Evolutionary conservation across 768 basidiomycete genomes (phyloP), one percentile per base, ranked within the genome.

Genomic region (Glaciozyma martinii): DNA sequence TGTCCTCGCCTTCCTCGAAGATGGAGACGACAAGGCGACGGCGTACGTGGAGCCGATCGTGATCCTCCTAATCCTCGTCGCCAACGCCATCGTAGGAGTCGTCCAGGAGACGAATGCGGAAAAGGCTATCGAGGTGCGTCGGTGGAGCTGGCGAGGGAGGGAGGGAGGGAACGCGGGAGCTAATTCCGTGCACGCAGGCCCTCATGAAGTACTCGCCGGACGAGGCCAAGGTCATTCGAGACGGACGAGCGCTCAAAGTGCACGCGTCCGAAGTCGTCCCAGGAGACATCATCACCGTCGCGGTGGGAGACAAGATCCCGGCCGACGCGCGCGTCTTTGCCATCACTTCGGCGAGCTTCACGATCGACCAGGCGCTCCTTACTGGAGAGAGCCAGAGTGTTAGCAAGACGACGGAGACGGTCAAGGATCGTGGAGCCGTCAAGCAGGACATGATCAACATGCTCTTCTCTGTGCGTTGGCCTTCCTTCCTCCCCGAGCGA

Each of bases 391-490:
- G 88, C 71, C 81, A 81, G 64, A 90, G 89, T 69, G 93, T 97
- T 49, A 83, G 84, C 79, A 99, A 99, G 79, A 83, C 79, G 25
- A 74, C 82, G 9, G 83, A 83, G 13, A 78, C 81, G 37, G 86
- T 99, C 54, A 70, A 79, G 15, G 94, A 97, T 73, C 57, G 47
- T 12, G 50, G 62, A 19, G 94, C 93, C 10, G 94, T 98, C 64
- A 95, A 94, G 78, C 94, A 98, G 77, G 94, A 99, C 73, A 94
- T 94, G 93, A 85, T 82, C 63, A 98, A 97, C 77, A 95, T 95
- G 78, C 79, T 98, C 16, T 98, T 98, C 78, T 86, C 90, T 13
- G 90, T 90, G 72, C 72, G 85, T 76, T 50, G 33, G 23, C 43
- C 43, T 15, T 16, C 13, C 9, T 18, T 53, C 27, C 40, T 44